Base-by-base conservation (phyloP, 2,329 filamentous ascomycete species). In the Pestalotiopsis sp. region DNA sequence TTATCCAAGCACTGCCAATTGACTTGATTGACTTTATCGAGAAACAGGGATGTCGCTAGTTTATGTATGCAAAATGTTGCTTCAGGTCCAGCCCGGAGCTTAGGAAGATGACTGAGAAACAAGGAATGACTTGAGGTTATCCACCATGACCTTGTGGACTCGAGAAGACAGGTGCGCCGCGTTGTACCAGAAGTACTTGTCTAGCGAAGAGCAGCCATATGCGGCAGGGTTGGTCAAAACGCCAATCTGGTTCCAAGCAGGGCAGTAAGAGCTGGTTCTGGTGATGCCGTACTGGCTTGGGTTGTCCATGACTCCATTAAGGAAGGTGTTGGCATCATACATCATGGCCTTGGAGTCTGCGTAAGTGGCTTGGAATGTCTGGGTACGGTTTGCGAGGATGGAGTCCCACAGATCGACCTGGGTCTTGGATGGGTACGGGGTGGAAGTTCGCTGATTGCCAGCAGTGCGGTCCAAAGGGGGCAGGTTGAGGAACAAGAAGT, bases 401-500 rank as follows among this genome's bases (percentile, higher is more conserved):
- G 14, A 14, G 5, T 31, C 59, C 59, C 59, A 61, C 12, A 36
- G 20, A n/a, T 61, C 27, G 31, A 61, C 59, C 13, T 61, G 59
- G 27, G 59, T n/a, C 40, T 64, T 64, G 36, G 20, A 45, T 4
- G 61, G 38, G 41, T 49, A 45, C 9, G 25, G 23, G 11, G 25
- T 36, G 59, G 59, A 14, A 11, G 59, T n/a, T 4, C 25, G 38
- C 40, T 64, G 61, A 38, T 64, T 64, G 12, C 31, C 61, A 6
- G 38, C 14, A n/a, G 61, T 64, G 9, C 61, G 61, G 17, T 64
- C 61, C 20, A 64, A 38, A 25, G 61, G 61, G 2, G 61, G 61
- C 40, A 64, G 38, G 23, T 64, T 64, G 12, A 64, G 12, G 40
- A 64, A 52, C n/a, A 64, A 23, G 31, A 64, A 64, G 61, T 64